Base-by-base conservation (phyloP, 805 yeast species). In the Starmerella sp. region DNA sequence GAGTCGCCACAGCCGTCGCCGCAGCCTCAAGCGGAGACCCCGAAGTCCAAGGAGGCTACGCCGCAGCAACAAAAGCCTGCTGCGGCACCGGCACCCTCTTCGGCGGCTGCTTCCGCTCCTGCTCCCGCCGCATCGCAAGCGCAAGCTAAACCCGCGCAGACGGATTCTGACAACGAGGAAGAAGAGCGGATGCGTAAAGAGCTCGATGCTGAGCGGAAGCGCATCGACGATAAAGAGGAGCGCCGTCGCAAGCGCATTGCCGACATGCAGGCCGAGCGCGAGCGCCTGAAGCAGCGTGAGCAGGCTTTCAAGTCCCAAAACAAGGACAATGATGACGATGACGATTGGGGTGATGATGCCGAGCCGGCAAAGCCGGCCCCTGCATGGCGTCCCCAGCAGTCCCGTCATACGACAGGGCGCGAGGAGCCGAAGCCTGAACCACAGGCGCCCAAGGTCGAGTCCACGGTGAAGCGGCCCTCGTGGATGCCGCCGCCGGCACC, bases 161-260 rank as follows among this genome's bases (percentile, higher is more conserved):
- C 35, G 13, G 22, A 30, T 31, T 44, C 48, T 14, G 67, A 61
- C 31, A 72, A 69, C 28, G 77, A 73, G 36, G 74, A 70, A 29
- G 72, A 69, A 36, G 68, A 65, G 9, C 70, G 66, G 51, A 72
- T 68, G 30, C 70, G 54, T 6, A 49, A 65, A 13, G 73, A 69
- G 17, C 69, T 63, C 7, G 73, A 68, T 28, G 77, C 68, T 4
- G 72, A 66, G 38, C 72, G 67, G 4, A 68, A 66, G 42, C 70
- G 68, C 46, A 71, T 67, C 39, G 71, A 62, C 11, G 72, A 65
- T 31, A 70, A 63, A 44, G 69, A 63, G 35, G 63, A 49, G 58
- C 66, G 59, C 22, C 67, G 67, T 48, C 68, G 66, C 17, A 64
- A 61, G 31, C 67, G 69, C 14, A 62, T 63, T 22, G 70, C 68